These are phyloP conservation scores for Penicillium canescens DNA, from an alignment of 495 filamentous ascomycete species.

Conservation along the genomic window DNA sequence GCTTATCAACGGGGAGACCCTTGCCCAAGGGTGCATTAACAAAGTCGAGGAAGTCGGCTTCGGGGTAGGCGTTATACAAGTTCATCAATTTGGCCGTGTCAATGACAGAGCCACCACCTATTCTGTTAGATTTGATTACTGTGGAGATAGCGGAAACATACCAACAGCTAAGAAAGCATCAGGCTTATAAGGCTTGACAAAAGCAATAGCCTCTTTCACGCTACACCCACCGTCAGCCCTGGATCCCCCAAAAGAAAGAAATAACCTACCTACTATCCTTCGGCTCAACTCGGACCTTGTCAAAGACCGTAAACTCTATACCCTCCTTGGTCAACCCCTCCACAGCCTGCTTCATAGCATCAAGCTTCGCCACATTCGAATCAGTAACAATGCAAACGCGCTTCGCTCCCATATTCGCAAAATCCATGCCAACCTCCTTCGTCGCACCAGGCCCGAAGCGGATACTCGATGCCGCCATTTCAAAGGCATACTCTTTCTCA, in stretches of 20 bases:
- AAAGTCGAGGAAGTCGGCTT: slow-evolving; percentile 93
- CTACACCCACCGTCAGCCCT: slow-evolving; percentile 35
- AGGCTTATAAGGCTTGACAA: slow-evolving; percentile 72
- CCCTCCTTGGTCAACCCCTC: slow-evolving; percentile 76
- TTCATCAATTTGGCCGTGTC: slow-evolving; percentile 99
- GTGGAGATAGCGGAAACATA: slow-evolving; percentile 22
- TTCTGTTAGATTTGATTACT: neutral
- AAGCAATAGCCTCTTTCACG: slow-evolving; percentile 83
- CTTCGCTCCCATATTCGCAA: slow-evolving; percentile 84
- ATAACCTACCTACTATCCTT: slow-evolving; percentile 81
- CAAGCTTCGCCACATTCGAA: slow-evolving; percentile 69
- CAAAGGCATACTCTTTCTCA: slow-evolving; percentile 96
- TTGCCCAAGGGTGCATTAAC: slow-evolving; percentile 94
- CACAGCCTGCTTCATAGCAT: slow-evolving; percentile 81
- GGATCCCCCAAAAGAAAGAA: too few relatives aligned
- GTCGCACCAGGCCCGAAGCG: slow-evolving; percentile 93
- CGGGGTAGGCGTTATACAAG: slow-evolving; percentile 82
- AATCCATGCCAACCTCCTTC: slow-evolving; percentile 98
- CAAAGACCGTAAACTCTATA: slow-evolving; percentile 77
- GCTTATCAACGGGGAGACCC: slow-evolving; percentile 76
- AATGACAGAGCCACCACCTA: slow-evolving; percentile 75
- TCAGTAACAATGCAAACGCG: slow-evolving; percentile 92
- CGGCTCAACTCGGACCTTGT: slow-evolving; percentile 78
- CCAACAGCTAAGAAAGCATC: slow-evolving; percentile 94
- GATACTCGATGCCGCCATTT: slow-evolving; percentile 92